Conservation (phyloP, 2,329 filamentous ascomycete species). For the Curvularia sp. region DNA sequence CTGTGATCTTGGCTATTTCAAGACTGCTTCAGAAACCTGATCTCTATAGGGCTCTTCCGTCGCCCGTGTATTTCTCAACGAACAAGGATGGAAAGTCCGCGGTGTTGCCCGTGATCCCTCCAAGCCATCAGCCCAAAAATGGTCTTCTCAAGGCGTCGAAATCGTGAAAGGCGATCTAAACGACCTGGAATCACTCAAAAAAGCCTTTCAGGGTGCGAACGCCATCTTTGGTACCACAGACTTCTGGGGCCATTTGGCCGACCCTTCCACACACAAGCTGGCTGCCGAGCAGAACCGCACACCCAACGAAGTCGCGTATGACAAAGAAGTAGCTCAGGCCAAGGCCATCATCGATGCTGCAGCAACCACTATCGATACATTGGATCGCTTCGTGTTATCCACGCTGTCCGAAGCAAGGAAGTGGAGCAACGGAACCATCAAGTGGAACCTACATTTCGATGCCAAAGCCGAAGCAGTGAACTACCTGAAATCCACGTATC, state of each 20-base stretch:
- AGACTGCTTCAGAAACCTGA: neutral
- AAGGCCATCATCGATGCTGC: conserved; percentile 51
- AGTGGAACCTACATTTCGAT: conserved; percentile 53
- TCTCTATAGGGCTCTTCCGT: conserved; percentile 9
- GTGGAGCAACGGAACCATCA: conserved; percentile 43
- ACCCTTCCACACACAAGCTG: conserved; percentile 9
- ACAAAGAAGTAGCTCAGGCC: neutral
- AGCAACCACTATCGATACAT: conserved; percentile 36
- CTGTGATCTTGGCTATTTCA: neutral
- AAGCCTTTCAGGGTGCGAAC: conserved; percentile 24
- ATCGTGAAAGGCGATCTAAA: conserved; percentile 27
- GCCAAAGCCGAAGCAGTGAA: conserved; percentile 51
- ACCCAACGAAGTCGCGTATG: conserved; percentile 34
- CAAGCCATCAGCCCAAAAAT: conserved; percentile 44
- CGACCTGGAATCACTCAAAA: conserved; percentile 21
- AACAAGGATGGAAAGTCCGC: conserved; percentile 38
- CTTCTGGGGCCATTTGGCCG: conserved; percentile 41
- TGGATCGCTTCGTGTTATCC: conserved; percentile 55
- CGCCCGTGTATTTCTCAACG: conserved; percentile 32
- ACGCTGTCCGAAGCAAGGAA: conserved; percentile 48
- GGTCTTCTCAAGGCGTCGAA: conserved; percentile 30
- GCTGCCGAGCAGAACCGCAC: conserved; percentile 34
- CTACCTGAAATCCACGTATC: conserved; percentile 46
- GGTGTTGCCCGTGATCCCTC: conserved; percentile 55
- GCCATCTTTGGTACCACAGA: conserved; percentile 52